A percentile compares a stretch with the other conserved stretches of the same genome.
Conservation (phyloP, 176 grass and related monocot species). For the Ensete glaucum region DNA sequence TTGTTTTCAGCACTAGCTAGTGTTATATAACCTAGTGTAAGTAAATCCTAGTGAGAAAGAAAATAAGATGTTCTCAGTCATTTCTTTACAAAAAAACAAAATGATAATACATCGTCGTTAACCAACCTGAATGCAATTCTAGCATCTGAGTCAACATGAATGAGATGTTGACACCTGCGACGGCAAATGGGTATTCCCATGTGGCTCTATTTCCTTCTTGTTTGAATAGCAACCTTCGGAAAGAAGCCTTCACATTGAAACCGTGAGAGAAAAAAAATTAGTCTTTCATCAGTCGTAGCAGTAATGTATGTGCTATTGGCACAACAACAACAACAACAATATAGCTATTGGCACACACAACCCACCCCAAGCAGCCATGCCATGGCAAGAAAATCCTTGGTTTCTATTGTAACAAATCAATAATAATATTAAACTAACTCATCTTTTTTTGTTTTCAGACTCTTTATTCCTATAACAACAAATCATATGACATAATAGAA, state of each 20-base stretch:
- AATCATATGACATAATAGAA: neutral
- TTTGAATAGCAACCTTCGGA: conserved; percentile 72
- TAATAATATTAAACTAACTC: neutral
- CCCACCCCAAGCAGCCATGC: too few relatives aligned
- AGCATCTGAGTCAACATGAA: conserved; percentile 99
- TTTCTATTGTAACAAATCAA: neutral
- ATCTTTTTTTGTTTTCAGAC: too few relatives aligned
- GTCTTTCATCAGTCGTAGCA: neutral
- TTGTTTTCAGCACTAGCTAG: too few relatives aligned
- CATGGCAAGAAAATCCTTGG: too few relatives aligned
- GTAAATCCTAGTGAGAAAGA: too few relatives aligned
- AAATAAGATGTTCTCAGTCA: too few relatives aligned
- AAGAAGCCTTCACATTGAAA: conserved; percentile 26
- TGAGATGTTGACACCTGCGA: conserved; percentile 84
- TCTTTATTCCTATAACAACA: neutral
- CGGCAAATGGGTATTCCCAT: conserved; percentile 95
- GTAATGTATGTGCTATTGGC: neutral
- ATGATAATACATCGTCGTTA: neutral
- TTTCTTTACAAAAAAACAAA: neutral
- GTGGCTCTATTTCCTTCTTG: conserved; percentile 58
- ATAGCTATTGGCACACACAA: neutral
- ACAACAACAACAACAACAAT: too few relatives aligned
- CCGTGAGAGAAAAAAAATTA: neutral
- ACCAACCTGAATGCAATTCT: conserved; percentile 73
- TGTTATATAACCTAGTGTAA: too few relatives aligned